These are phyloP conservation scores for Sclerotinia glacialis DNA, from an alignment of 2,329 filamentous ascomycete species.

Conservation along the genomic window DNA sequence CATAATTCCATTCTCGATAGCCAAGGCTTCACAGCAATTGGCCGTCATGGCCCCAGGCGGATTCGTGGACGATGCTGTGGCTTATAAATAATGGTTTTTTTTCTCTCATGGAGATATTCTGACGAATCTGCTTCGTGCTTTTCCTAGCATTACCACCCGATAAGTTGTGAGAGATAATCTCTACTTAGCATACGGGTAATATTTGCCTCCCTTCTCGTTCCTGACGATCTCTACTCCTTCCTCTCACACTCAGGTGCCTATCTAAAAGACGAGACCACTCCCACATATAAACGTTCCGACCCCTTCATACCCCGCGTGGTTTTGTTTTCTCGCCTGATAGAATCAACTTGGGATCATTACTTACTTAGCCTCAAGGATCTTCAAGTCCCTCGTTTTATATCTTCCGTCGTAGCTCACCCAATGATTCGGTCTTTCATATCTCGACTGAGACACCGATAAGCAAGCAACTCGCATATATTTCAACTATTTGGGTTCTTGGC, in stretches of 20 bases:
- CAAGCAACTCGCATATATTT: not conserved
- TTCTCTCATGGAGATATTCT: not conserved
- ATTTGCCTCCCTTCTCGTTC: conserved; percentile 15
- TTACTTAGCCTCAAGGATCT: not conserved
- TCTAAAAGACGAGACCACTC: conserved; percentile 12
- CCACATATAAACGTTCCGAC: conserved; percentile 4
- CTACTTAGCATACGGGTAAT: not conserved
- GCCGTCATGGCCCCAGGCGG: not conserved
- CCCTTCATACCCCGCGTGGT: conserved; percentile 12
- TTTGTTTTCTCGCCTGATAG: not conserved
- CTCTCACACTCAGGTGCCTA: conserved; percentile 4
- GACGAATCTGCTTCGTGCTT: conserved; percentile 1
- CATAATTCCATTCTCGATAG: not conserved
- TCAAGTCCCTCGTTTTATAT: not conserved
- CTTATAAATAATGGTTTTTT: conserved; percentile 10
- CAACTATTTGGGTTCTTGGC: not conserved
- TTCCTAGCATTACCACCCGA: not conserved
- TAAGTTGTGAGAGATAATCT: conserved; percentile 8
- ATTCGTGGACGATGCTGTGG: conserved; percentile 1
- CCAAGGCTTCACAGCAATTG: not conserved
- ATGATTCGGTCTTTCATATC: not conserved
- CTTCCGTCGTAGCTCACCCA: conserved; percentile 4
- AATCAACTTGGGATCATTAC: conserved; percentile 3
- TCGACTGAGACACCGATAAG: not conserved
- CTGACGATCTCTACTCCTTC: conserved; percentile 21